Evolutionary conservation across 2,329 filamentous ascomycete genomes (phyloP).

Genomic region (Claviceps cyperi): DNA sequence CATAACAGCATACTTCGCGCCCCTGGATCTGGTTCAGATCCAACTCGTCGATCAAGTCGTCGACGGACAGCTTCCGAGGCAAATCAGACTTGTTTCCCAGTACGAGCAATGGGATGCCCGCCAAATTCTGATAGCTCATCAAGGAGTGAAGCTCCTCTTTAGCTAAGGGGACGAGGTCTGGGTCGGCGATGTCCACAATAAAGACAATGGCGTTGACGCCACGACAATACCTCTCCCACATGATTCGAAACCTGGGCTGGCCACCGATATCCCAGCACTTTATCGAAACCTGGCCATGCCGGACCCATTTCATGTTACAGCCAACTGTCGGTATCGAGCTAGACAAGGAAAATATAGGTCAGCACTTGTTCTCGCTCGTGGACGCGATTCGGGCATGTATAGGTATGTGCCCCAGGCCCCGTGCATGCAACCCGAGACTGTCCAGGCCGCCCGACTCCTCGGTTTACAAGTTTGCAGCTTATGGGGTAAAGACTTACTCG

Average conservation of each 20-base stretch:
- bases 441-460: neutral
- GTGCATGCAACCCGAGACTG: no score
- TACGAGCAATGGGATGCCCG: constrained; percentile 83
- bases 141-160: constrained; percentile 86
- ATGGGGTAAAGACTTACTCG: constrained; percentile 52
- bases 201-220: constrained; percentile 97
- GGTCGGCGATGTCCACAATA: constrained; percentile 92
- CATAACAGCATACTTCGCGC: constrained; percentile 95
- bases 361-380: neutral
- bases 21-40: constrained; percentile 79
- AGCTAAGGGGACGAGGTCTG: constrained; percentile 63
- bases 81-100: constrained; percentile 97
- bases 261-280: constrained; percentile 99
- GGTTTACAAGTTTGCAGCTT: neutral
- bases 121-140: constrained; percentile 68
- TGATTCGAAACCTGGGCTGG: constrained; percentile 89
- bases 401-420: neutral
- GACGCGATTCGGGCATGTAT: neutral
- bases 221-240: constrained; percentile 99
- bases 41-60: constrained; percentile 87
- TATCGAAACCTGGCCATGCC: constrained; percentile 93
- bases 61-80: constrained; percentile 76
- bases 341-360: constrained; percentile 14
- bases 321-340: constrained; percentile 97
- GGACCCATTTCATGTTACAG: constrained; percentile 97